A percentile compares a stretch with the other conserved stretches of the same genome.
Conservation (phyloP, 2,329 filamentous ascomycete genomes). For the Leptoxyphium fumago region DNA sequence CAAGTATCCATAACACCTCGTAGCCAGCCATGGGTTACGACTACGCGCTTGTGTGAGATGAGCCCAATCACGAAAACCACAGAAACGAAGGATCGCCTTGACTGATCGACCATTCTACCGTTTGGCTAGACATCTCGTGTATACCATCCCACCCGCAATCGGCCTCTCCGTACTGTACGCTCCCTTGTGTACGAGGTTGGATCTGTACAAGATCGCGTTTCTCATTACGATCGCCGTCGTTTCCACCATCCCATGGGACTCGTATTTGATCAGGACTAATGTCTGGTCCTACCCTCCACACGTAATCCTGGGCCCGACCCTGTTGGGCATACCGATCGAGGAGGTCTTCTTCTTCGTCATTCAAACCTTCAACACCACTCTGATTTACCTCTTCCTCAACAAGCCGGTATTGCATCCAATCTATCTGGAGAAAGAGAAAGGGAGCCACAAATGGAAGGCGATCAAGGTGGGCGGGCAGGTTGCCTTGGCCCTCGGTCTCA, state of each 20-base stretch:
- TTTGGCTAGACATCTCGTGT: conserved; percentile 43
- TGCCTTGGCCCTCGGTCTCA: conserved; percentile 29
- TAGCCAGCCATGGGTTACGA: conserved; percentile 40
- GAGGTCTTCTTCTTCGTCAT: conserved; percentile 67
- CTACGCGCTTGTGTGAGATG: conserved; percentile 47
- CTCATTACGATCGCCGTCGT: conserved; percentile 49
- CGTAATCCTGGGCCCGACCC: conserved; percentile 46
- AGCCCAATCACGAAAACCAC: background rate
- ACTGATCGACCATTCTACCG: conserved; percentile 1
- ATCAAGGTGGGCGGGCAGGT: conserved; percentile 22
- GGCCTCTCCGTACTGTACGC: conserved; percentile 43
- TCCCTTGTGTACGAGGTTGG: conserved; percentile 47
- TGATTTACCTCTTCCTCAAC: conserved; percentile 53
- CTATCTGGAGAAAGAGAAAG: conserved; percentile 32
- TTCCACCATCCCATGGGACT: conserved; percentile 63
- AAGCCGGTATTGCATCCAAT: conserved; percentile 45
- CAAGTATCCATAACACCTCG: background rate
- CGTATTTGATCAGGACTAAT: conserved; percentile 51
- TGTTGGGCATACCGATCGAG: conserved; percentile 53
- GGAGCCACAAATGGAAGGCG: background rate
- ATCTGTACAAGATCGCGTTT: conserved; percentile 47
- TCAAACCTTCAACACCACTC: conserved; percentile 58
- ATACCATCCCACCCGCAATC: conserved; percentile 50
- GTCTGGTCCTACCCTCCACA: conserved; percentile 59
- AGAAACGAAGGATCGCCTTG: background rate